Evolutionary conservation across 2,329 filamentous ascomycete species (phyloP).

Genomic region (Paradendryphiella salina): DNA sequence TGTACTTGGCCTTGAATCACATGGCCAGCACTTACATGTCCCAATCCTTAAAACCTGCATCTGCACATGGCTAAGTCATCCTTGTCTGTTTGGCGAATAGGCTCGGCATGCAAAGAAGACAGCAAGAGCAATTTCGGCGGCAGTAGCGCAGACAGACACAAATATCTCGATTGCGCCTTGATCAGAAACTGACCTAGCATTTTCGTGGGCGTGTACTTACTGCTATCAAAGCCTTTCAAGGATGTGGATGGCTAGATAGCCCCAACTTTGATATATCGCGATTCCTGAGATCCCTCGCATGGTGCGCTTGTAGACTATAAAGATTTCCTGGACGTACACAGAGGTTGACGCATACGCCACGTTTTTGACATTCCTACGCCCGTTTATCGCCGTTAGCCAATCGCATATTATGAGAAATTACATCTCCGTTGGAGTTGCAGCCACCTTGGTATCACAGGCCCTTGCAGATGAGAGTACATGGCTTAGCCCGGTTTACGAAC

Average conservation of each 20-base stretch:
- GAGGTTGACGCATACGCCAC: neutral
- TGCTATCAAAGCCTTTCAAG: neutral
- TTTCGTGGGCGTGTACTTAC: neutral
- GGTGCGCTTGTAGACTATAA: neutral
- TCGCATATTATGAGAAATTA: constrained; percentile 20
- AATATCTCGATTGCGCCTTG: neutral
- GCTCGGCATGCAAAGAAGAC: neutral
- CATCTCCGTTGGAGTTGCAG: constrained; percentile 16
- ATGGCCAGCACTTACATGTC: no score
- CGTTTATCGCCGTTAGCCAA: neutral
- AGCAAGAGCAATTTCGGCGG: constrained; percentile 6
- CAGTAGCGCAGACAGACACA: constrained; percentile 6
- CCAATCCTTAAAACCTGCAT: no score
- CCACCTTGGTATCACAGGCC: constrained; percentile 19
- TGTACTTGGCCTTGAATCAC: no score
- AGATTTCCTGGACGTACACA: no score
- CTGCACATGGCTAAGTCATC: no score
- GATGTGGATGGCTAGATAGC: neutral
- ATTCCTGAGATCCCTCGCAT: neutral
- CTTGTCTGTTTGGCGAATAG: no score
- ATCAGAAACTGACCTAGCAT: constrained; percentile 2
- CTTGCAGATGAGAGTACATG: constrained; percentile 29
- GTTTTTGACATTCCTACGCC: constrained; percentile 13
- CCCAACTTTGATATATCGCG: neutral
- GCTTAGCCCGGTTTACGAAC: constrained; percentile 42